These are phyloP conservation scores for Apophysomyces variabilis DNA, from an alignment of 371 early-diverging fungal genomes.

Conservation along the genomic window DNA sequence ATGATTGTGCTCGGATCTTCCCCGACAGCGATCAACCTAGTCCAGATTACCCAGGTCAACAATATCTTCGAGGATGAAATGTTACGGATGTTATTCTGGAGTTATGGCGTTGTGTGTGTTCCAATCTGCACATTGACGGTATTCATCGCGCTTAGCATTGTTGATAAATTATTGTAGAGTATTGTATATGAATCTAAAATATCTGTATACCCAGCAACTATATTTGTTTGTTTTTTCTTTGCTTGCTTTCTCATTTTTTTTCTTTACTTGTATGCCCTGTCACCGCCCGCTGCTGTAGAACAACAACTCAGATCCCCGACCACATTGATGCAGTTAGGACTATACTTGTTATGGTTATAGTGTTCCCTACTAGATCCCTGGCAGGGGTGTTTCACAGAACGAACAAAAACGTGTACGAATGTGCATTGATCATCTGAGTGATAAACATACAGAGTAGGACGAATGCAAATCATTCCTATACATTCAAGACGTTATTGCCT, in stretches of 20 bases:
- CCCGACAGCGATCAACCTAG: constrained; percentile 64
- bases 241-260: not conserved
- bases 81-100: constrained; percentile 62
- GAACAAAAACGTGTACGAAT: constrained; percentile 1
- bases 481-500: no score
- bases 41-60: constrained; percentile 62
- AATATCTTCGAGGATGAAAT: constrained; percentile 62
- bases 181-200: not conserved
- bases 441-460: not conserved
- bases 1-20: constrained; percentile 60
- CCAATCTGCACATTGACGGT: constrained; percentile 57
- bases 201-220: not conserved
- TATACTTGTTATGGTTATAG: not conserved
- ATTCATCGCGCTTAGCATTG: constrained; percentile 48
- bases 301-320: not conserved
- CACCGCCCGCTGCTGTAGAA: not conserved
- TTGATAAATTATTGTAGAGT: constrained; percentile 19
- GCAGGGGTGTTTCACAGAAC: not conserved
- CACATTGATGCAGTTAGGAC: not conserved
- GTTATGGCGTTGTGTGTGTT: constrained; percentile 59
- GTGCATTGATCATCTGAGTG: constrained; percentile 8
- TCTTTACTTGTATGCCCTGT: not conserved
- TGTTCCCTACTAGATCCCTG: not conserved
- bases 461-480: no score
- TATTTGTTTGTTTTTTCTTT: constrained; percentile 1